These are phyloP conservation scores for Penicillium pancosmium DNA, from an alignment of 495 filamentous ascomycete species.

Conservation along the genomic window DNA sequence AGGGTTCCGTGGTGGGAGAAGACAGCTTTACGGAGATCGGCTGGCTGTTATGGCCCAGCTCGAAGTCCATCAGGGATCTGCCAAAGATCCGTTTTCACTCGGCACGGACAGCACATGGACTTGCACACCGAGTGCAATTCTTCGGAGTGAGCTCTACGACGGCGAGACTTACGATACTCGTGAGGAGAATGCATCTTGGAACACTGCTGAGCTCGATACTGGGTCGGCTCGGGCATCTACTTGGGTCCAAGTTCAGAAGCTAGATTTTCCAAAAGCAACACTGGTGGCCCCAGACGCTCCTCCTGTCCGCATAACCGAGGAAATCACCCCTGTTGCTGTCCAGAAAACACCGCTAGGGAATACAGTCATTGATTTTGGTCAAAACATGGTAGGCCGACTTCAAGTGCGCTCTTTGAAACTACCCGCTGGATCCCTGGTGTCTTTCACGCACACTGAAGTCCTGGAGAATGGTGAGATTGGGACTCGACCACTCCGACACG, in stretches of 20 bases:
- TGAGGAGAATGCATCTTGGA: constrained; percentile 22
- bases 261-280: constrained; percentile 25
- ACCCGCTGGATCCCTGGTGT: constrained; percentile 26
- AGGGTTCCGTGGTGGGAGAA: constrained; percentile 23
- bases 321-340: constrained; percentile 27
- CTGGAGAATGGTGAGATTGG: constrained; percentile 52
- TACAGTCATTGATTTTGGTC: constrained; percentile 52
- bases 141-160: constrained; percentile 53
- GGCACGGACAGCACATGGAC: constrained; percentile 43
- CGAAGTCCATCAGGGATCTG: constrained; percentile 27
- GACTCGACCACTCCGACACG: constrained; percentile 46
- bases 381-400: constrained; percentile 53
- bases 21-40: constrained; percentile 44
- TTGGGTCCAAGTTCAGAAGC: constrained; percentile 20
- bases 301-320: constrained; percentile 38
- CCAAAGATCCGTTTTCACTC: constrained; percentile 20
- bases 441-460: constrained; percentile 51
- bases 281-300: constrained; percentile 42
- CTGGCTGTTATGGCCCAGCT: constrained; percentile 46
- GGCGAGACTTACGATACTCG: constrained; percentile 50
- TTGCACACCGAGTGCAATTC: constrained; percentile 36
- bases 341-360: constrained; percentile 43
- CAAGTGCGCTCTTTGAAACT: constrained; percentile 32
- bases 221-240: constrained; percentile 10
- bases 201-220: constrained; percentile 3